Conservation (phyloP, 1,139 yeast species). For the Geotrichum australiense region DNA sequence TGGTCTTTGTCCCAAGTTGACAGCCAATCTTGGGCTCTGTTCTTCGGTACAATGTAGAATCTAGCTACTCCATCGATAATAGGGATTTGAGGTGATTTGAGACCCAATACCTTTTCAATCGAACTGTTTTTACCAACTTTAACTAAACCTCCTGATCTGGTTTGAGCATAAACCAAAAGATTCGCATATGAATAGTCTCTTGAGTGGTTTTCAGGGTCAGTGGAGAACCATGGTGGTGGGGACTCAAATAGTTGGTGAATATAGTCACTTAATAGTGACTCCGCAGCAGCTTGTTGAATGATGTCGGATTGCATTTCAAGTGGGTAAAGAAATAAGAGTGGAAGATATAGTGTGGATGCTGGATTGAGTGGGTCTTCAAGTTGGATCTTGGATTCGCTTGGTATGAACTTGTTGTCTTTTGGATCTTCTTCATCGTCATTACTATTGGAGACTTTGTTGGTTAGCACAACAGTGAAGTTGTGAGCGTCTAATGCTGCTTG, state of each 20-base stretch:
- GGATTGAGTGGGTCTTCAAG: slow-evolving; percentile 68
- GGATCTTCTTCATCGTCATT: slow-evolving; percentile 16
- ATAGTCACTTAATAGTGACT: slow-evolving; percentile 43
- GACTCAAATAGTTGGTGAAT: slow-evolving; percentile 46
- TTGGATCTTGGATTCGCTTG: slow-evolving; percentile 35
- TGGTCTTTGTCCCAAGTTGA: slow-evolving; percentile 18
- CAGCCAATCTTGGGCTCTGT: slow-evolving; percentile 38
- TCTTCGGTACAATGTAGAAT: slow-evolving; percentile 74
- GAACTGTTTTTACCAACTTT: slow-evolving; percentile 76
- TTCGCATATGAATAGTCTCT: slow-evolving; percentile 48
- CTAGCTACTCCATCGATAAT: slow-evolving; percentile 69
- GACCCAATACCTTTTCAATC: slow-evolving; percentile 55
- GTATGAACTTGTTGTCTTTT: slow-evolving; percentile 18
- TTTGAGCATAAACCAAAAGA: slow-evolving; percentile 74
- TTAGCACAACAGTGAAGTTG: slow-evolving; percentile 22
- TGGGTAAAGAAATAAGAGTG: slow-evolving; percentile 78
- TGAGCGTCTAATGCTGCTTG: slow-evolving; percentile 29
- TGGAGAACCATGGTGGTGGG: slow-evolving; percentile 66
- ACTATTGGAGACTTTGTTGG: slow-evolving; percentile 17
- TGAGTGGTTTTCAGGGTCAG: slow-evolving; percentile 25
- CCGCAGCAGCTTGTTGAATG: slow-evolving; percentile 58
- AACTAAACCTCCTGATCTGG: slow-evolving; percentile 74
- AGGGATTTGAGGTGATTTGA: slow-evolving; percentile 62
- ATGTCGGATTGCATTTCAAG: slow-evolving; percentile 79
- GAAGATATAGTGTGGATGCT: slow-evolving; percentile 72